These are phyloP conservation scores for Ophiostoma angusticollis DNA, from an alignment of 2,329 filamentous ascomycete genomes.

Conservation along the genomic window DNA sequence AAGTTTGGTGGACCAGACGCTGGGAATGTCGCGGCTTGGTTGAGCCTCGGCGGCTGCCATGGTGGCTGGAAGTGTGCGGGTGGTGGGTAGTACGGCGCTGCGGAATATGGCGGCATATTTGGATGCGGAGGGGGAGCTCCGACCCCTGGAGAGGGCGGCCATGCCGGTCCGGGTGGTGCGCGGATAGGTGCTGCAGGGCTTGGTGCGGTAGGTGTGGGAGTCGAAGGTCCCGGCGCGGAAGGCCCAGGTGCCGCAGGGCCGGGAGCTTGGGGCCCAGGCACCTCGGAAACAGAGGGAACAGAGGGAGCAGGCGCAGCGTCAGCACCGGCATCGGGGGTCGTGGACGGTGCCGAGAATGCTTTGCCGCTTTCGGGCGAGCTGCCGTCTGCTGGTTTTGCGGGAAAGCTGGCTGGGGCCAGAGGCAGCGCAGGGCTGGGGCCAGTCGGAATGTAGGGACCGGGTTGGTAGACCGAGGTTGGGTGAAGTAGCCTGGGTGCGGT, in stretches of 20 bases:
- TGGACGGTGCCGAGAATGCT: background rate
- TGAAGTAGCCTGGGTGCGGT: slow-evolving; percentile 1
- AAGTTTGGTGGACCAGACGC: background rate
- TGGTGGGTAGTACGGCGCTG: background rate
- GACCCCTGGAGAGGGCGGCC: too few relatives aligned
- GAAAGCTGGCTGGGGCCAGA: background rate
- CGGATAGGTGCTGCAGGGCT: too few relatives aligned
- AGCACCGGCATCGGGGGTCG: background rate
- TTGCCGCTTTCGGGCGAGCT: slow-evolving; percentile 12
- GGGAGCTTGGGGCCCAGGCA: too few relatives aligned
- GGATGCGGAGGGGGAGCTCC: background rate
- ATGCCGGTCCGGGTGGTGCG: too few relatives aligned
- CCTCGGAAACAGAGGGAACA: background rate
- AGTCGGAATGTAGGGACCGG: background rate
- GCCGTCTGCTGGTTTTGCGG: slow-evolving; percentile 4
- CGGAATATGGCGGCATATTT: background rate
- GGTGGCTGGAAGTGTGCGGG: background rate
- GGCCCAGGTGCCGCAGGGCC: too few relatives aligned
- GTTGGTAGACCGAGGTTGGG: background rate
- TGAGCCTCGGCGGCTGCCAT: background rate
- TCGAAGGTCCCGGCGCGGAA: too few relatives aligned
- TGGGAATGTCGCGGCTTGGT: slow-evolving; percentile 1
- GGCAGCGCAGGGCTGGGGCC: background rate
- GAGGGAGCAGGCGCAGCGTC: background rate
- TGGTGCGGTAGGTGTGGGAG: too few relatives aligned